These are phyloP conservation scores for Cyclotella kingstonii DNA, from an alignment of 108 stramenopile species.

Conservation along the genomic window DNA sequence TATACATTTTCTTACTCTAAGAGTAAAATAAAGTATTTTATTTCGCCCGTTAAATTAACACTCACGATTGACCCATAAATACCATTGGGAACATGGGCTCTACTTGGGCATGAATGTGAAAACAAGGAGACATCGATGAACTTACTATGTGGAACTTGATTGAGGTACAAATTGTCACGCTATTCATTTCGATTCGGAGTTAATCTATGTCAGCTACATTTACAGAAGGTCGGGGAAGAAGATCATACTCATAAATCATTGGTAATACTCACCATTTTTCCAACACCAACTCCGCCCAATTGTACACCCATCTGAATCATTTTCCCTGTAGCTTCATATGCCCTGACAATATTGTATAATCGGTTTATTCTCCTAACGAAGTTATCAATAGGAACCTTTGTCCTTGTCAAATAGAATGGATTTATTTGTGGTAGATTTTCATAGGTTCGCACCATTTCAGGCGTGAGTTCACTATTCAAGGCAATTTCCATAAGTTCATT, in stretches of 20 bases:
- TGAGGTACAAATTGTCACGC: slow-evolving; percentile 73
- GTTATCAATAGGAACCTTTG: slow-evolving; percentile 55
- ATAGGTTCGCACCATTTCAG: slow-evolving; percentile 25
- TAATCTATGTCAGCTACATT: too few species aligned
- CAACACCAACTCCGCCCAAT: slow-evolving; percentile 59
- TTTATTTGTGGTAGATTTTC: slow-evolving; percentile 29
- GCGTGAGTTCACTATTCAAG: slow-evolving; percentile 44
- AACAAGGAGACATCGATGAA: background rate
- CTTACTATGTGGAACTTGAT: slow-evolving; percentile 84
- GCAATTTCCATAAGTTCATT: slow-evolving; percentile 29
- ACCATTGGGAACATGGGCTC: slow-evolving; percentile 33
- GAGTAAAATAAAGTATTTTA: background rate
- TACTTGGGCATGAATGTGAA: slow-evolving; percentile 26
- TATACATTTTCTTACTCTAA: slow-evolving; percentile 9
- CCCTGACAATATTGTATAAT: slow-evolving; percentile 67
- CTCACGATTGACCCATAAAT: slow-evolving; percentile 24
- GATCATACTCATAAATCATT: background rate
- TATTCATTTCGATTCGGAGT: too few species aligned
- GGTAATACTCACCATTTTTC: slow-evolving; percentile 24
- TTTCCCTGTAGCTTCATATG: slow-evolving; percentile 69
- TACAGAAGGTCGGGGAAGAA: too few species aligned
- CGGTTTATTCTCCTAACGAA: slow-evolving; percentile 69
- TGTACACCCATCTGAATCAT: slow-evolving; percentile 82
- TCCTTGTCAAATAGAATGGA: slow-evolving; percentile 39
- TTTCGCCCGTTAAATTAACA: slow-evolving; percentile 26